Evolutionary conservation across 805 yeast genomes (phyloP), one percentile per base, ranked within the genome.

Genomic region (Metschnikowia matae): DNA sequence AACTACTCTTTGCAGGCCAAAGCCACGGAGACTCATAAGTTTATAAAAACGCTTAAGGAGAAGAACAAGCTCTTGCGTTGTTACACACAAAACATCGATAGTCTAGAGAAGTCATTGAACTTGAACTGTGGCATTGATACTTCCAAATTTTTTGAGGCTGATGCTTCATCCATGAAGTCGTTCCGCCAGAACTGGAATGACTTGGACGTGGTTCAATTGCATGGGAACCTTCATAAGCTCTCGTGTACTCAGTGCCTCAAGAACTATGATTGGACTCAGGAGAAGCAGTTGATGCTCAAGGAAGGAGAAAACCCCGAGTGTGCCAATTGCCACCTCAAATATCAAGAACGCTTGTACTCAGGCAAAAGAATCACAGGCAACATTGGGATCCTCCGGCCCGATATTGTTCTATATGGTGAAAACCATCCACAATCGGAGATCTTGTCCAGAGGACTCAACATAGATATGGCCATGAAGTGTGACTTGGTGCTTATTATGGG

Each of bases 81-180:
- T 68, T 92, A 92, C 65, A 92, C 98, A 1, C 98, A 94, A 62
- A 92, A 92, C 64, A 92, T 92, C 52, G 99, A 92, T 66, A 91
- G 96, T 0, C 71, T 92, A 34, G 98, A 92, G 62, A 70, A 81
- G 44, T 70, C 73, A 43, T 74, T 85, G 23, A 85, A 88, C 20
- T 70, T 91, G 49, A 75, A 74, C 36, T 73, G 84, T 44, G 90
- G 91, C 2, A 69, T 73, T 23, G 72, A 74, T 37, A 59, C 68
- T 13, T 52, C 59, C 39, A 67, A 65, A 56, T 61, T 67, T 51
- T 54, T 60, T 51, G 53, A 62, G 58, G 29, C 56, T 46, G 46
- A 62, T 49, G 48, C 53, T 15, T 45, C 45, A 13, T 50, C 56
- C 44, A 55, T 50, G 21, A 55, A 54, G 43, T 46, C 59, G 31